phyloP scores from a whole-genome alignment of 2,329 filamentous ascomycete genomes.

The Monosporascus cannonballus region DNA sequence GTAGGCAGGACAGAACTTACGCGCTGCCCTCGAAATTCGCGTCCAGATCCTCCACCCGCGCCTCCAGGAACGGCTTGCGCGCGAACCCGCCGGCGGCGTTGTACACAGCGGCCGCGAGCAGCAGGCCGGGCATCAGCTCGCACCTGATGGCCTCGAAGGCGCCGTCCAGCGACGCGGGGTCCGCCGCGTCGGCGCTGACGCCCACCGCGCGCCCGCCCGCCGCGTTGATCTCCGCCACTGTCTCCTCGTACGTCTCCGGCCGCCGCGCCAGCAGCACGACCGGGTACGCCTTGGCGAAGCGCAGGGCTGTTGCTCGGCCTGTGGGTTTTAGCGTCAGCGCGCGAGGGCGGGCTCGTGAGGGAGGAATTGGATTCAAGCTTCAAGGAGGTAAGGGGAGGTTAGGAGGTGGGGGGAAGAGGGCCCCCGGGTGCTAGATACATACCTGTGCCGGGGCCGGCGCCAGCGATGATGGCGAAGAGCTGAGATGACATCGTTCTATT shows the following conservation, averaged over 20 bases:
- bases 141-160: constrained; percentile 59
- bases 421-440: constrained; percentile 7
- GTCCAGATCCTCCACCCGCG: constrained; percentile 44
- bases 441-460: constrained; percentile 65
- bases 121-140: constrained; percentile 45
- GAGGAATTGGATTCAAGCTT: neutral
- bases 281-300: constrained; percentile 60
- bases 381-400: neutral
- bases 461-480: constrained; percentile 64
- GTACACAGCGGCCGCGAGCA: constrained; percentile 61
- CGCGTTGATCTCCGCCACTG: constrained; percentile 63
- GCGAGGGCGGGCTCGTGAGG: neutral
- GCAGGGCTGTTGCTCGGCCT: constrained; percentile 46
- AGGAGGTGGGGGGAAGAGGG: neutral
- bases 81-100: constrained; percentile 54
- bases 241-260: constrained; percentile 56
- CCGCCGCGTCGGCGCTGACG: constrained; percentile 59
- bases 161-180: constrained; percentile 31
- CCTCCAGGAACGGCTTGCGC: constrained; percentile 53
- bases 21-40: constrained; percentile 38
- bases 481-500: constrained; percentile 27
- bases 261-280: constrained; percentile 70
- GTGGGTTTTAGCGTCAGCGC: neutral
- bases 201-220: constrained; percentile 65
- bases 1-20: constrained; percentile 31